phyloP scores from a whole-genome alignment of 75 land plant genomes.

The Picea sitchensis region DNA sequence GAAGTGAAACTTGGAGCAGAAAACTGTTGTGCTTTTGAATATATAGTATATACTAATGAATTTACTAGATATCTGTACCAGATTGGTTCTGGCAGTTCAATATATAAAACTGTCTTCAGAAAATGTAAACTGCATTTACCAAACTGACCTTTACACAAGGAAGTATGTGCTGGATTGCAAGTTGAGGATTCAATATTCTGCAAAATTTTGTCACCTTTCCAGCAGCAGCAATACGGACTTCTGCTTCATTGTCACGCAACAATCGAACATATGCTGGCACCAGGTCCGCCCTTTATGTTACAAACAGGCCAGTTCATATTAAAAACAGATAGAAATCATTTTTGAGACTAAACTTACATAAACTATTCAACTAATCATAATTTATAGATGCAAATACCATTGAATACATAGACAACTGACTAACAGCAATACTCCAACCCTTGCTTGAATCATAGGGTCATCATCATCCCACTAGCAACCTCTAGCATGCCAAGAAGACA shows the following conservation, averaged over 20 bases:
- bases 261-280: slow-evolving; percentile 73
- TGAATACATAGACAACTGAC: background rate
- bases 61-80: background rate
- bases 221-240: slow-evolving; percentile 96
- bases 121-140: background rate
- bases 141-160: slow-evolving; percentile 90
- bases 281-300: slow-evolving; percentile 30
- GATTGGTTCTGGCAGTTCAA: background rate
- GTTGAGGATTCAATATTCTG: slow-evolving; percentile 76
- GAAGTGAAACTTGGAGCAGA: background rate
- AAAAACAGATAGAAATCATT: too few species aligned
- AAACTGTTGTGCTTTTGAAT: background rate
- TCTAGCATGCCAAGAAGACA: background rate
- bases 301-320: background rate
- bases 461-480: background rate
- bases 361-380: too few species aligned
- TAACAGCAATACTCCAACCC: background rate
- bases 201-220: slow-evolving; percentile 98
- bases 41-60: background rate
- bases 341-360: too few species aligned
- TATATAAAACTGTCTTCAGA: background rate
- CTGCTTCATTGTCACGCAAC: slow-evolving; percentile 97
- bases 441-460: slow-evolving; percentile 4
- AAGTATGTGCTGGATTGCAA: slow-evolving; percentile 87
- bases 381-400: background rate